Base-by-base conservation (phyloP, 495 filamentous ascomycete species). In the Apiosordaria backusii region DNA sequence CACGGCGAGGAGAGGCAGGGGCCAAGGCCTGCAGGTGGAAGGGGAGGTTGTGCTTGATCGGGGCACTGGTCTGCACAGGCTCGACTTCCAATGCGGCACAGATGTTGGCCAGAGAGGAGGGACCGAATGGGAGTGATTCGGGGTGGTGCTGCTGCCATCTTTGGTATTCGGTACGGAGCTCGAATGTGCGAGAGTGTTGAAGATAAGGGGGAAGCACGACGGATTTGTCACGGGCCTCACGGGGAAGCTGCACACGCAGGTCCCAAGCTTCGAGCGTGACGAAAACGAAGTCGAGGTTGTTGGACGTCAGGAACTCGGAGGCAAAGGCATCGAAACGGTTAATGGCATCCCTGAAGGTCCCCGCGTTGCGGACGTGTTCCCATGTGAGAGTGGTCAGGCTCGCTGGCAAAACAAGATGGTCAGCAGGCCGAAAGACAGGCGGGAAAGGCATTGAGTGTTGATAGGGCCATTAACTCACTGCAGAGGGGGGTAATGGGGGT, bases 211-310 rank as follows among this genome's bases (percentile, higher is more conserved):
- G 95, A 21, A 99, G 85, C 18, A 97, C 94, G 45, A 97, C 94
- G 52, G 94, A 91, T 82, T 99, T 98, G 80, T 98, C 95, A 64
- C 95, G 91, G 70, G 95, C 95, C 81, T 99, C 95, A 60, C 95
- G 90, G 35, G 95, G 95, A 68, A 99, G 86, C 82, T 99, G 95
- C 58, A 99, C 95, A 67, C 95, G 93, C 62, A 99, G 88, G 78
- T 99, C 95, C 95, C 95, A 99, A 26, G 95, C 93, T 75, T 97
- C 96, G 70, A 99, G 85, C 35, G 95, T 99, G 66, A 99, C 95
- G 79, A 98, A 99, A 68, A 94, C 91, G 77, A 98, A 99, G 69
- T 97, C 92, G 72, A 94, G 85, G 70, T 93, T 92, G 71, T 95
- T 90, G 60, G 82, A 84, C 29, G 90, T 85, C 64, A 99, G 81